A percentile compares a stretch with the other conserved stretches of the same genome.
Conservation (phyloP, 257 asterid species). For the Ophiorrhiza pumila region DNA sequence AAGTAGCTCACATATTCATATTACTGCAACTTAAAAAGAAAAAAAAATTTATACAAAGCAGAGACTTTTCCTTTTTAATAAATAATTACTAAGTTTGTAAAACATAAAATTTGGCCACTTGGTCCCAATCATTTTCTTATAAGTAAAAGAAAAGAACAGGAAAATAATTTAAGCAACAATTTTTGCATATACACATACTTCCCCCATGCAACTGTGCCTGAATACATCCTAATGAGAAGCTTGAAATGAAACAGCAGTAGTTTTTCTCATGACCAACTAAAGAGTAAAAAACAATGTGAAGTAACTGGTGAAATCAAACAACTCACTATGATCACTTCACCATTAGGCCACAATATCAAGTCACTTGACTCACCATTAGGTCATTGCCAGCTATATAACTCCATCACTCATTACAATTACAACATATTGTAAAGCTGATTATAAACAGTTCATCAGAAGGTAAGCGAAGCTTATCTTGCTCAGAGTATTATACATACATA, state of each 20-base stretch:
- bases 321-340: not conserved
- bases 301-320: slow-evolving; percentile 18
- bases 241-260: too few species aligned
- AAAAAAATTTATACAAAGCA: not conserved
- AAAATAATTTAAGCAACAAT: too few species aligned
- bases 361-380: not conserved
- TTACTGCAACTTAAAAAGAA: not conserved
- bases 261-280: too few species aligned
- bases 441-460: not conserved
- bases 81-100: too few species aligned
- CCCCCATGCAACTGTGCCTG: too few species aligned
- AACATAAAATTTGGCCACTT: too few species aligned
- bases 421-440: not conserved
- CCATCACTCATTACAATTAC: not conserved
- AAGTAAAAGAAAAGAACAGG: too few species aligned
- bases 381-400: not conserved
- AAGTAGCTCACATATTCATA: not conserved
- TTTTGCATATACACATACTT: too few species aligned
- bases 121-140: not conserved
- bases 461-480: not conserved
- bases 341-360: not conserved
- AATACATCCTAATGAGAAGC: not conserved
- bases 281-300: slow-evolving; percentile 31
- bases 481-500: not conserved
- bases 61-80: not conserved